phyloP scores from a whole-genome alignment of 495 filamentous ascomycete species.

The Aspergillus taichungensis region DNA sequence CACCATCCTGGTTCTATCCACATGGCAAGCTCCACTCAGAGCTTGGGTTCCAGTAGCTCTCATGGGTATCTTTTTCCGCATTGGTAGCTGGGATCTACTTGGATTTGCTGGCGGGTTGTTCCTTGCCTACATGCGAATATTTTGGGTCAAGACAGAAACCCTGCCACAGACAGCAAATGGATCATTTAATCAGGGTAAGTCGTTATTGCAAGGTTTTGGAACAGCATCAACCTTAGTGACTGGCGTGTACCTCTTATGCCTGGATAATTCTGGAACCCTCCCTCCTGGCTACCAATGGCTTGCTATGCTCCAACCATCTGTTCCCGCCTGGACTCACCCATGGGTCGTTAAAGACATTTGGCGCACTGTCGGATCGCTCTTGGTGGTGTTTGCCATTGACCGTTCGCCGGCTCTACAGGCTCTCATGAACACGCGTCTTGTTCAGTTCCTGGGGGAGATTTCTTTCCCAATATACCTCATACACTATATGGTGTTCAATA shows the following conservation, averaged over 20 bases:
- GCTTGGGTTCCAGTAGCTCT: no score
- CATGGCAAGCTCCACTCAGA: no score
- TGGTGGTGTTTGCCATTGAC: constrained; percentile 14
- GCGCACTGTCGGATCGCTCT: constrained; percentile 15
- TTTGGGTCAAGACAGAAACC: no score
- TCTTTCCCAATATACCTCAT: constrained; percentile 22
- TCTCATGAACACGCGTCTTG: constrained; percentile 9
- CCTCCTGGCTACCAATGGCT: constrained; percentile 17
- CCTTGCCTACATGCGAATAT: no score
- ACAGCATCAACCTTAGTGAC: no score
- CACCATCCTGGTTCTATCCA: constrained; percentile 22
- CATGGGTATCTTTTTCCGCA: constrained; percentile 20
- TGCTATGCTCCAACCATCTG: constrained; percentile 8
- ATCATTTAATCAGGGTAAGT: no score
- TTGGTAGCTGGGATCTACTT: constrained; percentile 33
- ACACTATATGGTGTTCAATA: no score
- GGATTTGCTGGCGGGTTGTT: constrained; percentile 32
- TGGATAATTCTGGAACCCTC: constrained; percentile 15
- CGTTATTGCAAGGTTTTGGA: no score
- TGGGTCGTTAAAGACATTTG: constrained; percentile 15
- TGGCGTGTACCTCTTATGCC: constrained; percentile 19
- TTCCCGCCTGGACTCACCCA: constrained; percentile 13
- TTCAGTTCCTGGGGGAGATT: constrained; percentile 24
- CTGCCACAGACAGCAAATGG: no score
- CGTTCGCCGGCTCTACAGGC: constrained; percentile 13